Evolutionary conservation across 2,329 filamentous ascomycete species (phyloP).

Genomic region (Aspergillus aculeatus): DNA sequence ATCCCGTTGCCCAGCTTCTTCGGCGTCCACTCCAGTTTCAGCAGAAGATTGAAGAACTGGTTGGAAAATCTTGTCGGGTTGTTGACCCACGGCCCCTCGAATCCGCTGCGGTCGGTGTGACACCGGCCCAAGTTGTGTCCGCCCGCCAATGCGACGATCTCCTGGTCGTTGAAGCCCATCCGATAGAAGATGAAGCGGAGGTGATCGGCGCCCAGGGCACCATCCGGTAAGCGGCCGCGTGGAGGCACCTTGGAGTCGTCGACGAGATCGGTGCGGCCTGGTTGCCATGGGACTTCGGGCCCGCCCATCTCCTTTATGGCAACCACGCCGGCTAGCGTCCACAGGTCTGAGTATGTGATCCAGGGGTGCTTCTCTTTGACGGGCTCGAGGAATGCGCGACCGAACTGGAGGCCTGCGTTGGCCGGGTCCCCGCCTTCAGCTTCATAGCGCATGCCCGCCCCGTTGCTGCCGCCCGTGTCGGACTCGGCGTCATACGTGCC

Average conservation of each 20-base stretch:
- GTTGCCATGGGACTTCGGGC: conserved; percentile 56
- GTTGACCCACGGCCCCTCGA: conserved; percentile 60
- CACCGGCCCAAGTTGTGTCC: conserved; percentile 59
- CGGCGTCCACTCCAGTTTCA: conserved; percentile 55
- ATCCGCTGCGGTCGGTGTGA: conserved; percentile 56
- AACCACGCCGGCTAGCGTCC: conserved; percentile 61
- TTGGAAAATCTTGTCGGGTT: conserved; percentile 60
- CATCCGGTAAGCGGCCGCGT: conserved; percentile 57
- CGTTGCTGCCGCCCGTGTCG: conserved; percentile 64
- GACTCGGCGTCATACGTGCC: conserved; percentile 61
- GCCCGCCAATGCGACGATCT: conserved; percentile 58
- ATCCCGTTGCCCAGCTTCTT: conserved; percentile 54
- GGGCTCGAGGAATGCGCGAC: conserved; percentile 63
- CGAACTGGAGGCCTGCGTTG: conserved; percentile 64
- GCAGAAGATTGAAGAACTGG: conserved; percentile 56
- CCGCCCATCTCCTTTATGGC: conserved; percentile 62
- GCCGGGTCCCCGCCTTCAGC: conserved; percentile 63
- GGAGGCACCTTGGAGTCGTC: conserved; percentile 61
- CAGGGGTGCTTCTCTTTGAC: conserved; percentile 59
- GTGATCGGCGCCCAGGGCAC: conserved; percentile 54
- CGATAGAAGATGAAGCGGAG: conserved; percentile 57
- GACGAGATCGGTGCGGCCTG: conserved; percentile 62
- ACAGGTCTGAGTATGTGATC: conserved; percentile 66
- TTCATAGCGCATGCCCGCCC: conserved; percentile 66
- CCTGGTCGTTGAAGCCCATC: conserved; percentile 61